These are phyloP conservation scores for Cladorrhinum samala DNA, from an alignment of 495 filamentous ascomycete species.

Conservation along the genomic window DNA sequence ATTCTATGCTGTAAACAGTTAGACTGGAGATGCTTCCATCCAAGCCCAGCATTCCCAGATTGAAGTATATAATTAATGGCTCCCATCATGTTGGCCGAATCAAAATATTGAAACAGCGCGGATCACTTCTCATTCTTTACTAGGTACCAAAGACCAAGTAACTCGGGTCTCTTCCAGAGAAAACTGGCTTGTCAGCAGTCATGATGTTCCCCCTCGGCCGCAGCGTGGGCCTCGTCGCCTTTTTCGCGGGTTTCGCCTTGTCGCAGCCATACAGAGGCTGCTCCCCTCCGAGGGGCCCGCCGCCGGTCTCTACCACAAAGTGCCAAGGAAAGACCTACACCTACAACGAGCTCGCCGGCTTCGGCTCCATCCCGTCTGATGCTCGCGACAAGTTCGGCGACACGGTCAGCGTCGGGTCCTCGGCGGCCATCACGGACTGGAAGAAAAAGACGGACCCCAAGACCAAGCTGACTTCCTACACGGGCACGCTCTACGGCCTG, in stretches of 20 bases:
- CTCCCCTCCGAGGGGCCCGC: too few species aligned
- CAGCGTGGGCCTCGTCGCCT: background rate
- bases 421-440: constrained; percentile 66
- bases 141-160: too few species aligned
- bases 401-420: constrained; percentile 64
- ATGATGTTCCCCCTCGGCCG: background rate
- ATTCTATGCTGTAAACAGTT: background rate
- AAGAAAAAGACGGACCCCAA: constrained; percentile 42
- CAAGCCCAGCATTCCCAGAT: background rate
- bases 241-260: background rate
- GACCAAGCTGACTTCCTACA: constrained; percentile 36
- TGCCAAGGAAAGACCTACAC: constrained; percentile 61
- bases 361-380: constrained; percentile 53
- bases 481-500: constrained; percentile 56
- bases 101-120: background rate
- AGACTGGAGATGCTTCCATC: background rate
- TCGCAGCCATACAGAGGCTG: background rate
- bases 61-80: background rate
- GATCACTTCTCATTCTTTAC: too few species aligned
- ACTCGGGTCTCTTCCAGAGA: background rate
- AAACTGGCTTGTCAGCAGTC: background rate
- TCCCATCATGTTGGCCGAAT: background rate
- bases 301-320: background rate
- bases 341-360: constrained; percentile 67
- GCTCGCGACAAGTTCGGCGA: constrained; percentile 66